Evolutionary conservation across 805 yeast species (phyloP), one percentile per base, ranked within the genome.

Genomic region (Jamesozyma gamospora): DNA sequence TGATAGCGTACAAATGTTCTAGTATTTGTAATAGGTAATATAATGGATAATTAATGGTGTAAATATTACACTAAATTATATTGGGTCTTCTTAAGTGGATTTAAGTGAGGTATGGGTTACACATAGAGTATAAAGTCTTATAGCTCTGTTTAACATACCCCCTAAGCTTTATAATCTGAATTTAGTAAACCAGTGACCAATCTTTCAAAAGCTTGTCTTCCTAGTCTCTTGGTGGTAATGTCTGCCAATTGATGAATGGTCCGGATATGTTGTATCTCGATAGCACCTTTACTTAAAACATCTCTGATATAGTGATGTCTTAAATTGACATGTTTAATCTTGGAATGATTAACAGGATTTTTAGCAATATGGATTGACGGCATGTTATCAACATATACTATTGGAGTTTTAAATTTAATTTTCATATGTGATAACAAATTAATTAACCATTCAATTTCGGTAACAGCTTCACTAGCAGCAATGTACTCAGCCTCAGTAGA

Each of bases 381-480:
- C 30, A 28, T 28, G 6, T 14, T 28, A 14, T 28, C 30, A 13
- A 28, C 30, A 6, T 13, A 28, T 7, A 11, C 4, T 5, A 28
- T 6, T 7, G 30, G 30, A 6, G 6, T 12, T 30, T 8, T n/a
- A 30, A 10, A 10, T 14, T n/a, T n/a, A 4, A 30, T 14, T 18
- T 14, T 21, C 35, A 41, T 35, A n/a, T 19, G 14, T 16, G 29
- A 14, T 6, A 31, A 21, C 8, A 41, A 13, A 16, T 41, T 14
- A 4, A 3, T 7, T 4, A 41, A 14, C 34, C 42, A 40, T 27
- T 12, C 16, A 3, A 31, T 25, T 36, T 40, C 43, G 16, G 7
- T 17, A 2, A 24, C 39, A 2, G 43, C 37, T 16, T 36, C 38
- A 36, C 37, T 28, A 3, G 37, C 40, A 4, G 40, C 39, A 16